These are phyloP conservation scores for Boletus tylopilopsis DNA, from an alignment of 768 basidiomycete species.

Conservation along the genomic window DNA sequence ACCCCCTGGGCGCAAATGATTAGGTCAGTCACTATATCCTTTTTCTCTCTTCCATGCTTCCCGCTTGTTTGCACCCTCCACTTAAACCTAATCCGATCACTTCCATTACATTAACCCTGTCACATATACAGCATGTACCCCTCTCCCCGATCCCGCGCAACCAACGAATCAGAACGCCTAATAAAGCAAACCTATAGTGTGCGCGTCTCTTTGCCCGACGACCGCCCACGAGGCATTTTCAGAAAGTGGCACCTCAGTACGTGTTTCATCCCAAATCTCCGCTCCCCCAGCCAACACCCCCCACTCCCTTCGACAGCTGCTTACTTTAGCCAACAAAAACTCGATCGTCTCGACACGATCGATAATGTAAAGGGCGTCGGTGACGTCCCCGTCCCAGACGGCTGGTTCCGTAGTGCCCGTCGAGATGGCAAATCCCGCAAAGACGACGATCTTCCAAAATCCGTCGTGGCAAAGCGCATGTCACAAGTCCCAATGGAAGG, in stretches of 20 bases:
- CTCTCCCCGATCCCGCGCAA: constrained; percentile 38
- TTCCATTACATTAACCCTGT: constrained; percentile 14
- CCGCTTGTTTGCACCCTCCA: constrained; percentile 18
- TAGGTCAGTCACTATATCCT: constrained; percentile 41
- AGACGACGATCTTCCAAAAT: constrained; percentile 44
- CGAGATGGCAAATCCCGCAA: constrained; percentile 50
- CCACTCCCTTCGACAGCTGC: constrained; percentile 59
- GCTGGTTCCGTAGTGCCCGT: constrained; percentile 77
- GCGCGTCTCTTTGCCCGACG: constrained; percentile 43
- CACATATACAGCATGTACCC: constrained; percentile 33
- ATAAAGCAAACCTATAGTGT: constrained; percentile 57
- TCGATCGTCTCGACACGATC: constrained; percentile 68
- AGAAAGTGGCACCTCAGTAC: constrained; percentile 54
- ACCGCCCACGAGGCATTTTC: constrained; percentile 38
- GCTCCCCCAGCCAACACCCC: constrained; percentile 13
- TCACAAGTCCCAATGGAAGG: constrained; percentile 32
- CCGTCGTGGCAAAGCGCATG: constrained; percentile 39
- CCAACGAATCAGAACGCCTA: constrained; percentile 40
- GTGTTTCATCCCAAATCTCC: constrained; percentile 35
- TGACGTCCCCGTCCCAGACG: constrained; percentile 65
- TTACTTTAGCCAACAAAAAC: constrained; percentile 76
- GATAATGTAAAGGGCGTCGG: constrained; percentile 66
- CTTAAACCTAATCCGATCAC: constrained; percentile 33
- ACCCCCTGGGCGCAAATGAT: constrained; percentile 77
- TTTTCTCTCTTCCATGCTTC: constrained; percentile 9